Base-by-base conservation (phyloP, 2,329 filamentous ascomycete genomes). In the Aspergillus sojae region DNA sequence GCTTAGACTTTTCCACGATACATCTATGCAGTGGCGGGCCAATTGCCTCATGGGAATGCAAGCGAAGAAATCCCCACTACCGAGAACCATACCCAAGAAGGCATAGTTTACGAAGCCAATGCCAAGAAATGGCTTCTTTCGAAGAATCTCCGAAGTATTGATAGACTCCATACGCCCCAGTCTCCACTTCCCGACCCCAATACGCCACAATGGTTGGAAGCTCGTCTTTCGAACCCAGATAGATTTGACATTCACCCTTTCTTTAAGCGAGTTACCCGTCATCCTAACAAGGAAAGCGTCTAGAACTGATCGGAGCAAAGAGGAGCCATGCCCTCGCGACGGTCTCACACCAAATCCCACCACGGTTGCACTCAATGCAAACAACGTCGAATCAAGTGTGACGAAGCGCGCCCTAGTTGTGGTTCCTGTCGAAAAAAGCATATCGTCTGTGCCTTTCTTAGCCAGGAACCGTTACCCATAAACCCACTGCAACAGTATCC, bases 291-390 rank as follows among this genome's bases (percentile, higher is more conserved):
- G 30, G 16, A 36, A 54, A 10, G 52, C 23, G n/a, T 28, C 16
- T n/a, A 14, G 5, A 46, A 19, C 39, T 16, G 19, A n/a, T 23
- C 32, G 21, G 23, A 43, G 21, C 11, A 26, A 19, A 39, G 46
- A 39, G 19, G 23, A 53, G 19, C 32, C 26, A 65, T 65, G 63
- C 63, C 63, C 26, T 56, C 48, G 26, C 63, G 63, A 26, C 57
- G 63, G n/a, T 55, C 61, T 34, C 61, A 65, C n/a, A 23, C 21
- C 12, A 65, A 63, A 21, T 65, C 63, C 9, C 63, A 65, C 34
- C 63, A 65, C 9, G 65, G 63, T 32, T 67, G 65, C 32, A 21
- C 39, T 32, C 61, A 66, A 23, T 67, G 65, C 54, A 67, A 67
- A 41, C 60, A 59, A 12, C 65, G 65, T 21, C 43, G 64, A 32